These are phyloP conservation scores for Candida vartiovaarae DNA, from an alignment of 805 yeast species.

Conservation along the genomic window DNA sequence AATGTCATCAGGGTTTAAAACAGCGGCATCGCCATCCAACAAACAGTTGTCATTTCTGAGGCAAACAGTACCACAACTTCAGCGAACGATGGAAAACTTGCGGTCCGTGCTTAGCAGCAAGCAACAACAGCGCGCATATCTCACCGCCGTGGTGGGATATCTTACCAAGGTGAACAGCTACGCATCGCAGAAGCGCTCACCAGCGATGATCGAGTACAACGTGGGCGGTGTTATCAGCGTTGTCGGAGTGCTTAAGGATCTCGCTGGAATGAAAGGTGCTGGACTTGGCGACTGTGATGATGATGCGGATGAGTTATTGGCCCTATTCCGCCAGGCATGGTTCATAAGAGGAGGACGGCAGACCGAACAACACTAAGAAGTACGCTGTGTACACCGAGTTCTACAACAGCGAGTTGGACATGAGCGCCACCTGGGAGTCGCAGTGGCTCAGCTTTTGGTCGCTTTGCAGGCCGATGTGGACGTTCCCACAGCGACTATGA, in stretches of 20 bases:
- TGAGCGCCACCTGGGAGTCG: constrained; percentile 13
- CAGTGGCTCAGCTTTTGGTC: constrained; percentile 11
- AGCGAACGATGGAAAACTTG: constrained; percentile 2
- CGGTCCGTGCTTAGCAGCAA: constrained; percentile 4
- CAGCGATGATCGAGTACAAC: constrained; percentile 28
- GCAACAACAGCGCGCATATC: constrained; percentile 7
- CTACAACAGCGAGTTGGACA: constrained; percentile 14
- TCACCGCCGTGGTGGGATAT: constrained; percentile 9
- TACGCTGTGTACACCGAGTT: neutral
- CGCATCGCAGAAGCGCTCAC: constrained; percentile 6
- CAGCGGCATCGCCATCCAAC: too few species aligned
- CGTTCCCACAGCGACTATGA: constrained; percentile 1
- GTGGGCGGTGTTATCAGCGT: constrained; percentile 36
- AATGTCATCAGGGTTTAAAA: too few species aligned
- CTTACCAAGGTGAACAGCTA: constrained; percentile 6
- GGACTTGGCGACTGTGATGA: constrained; percentile 1
- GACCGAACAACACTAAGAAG: neutral
- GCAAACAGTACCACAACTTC: too few species aligned
- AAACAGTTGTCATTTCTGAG: too few species aligned
- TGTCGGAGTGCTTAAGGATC: constrained; percentile 8
- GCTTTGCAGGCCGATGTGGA: constrained; percentile 3
- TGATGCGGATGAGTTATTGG: constrained; percentile 1
- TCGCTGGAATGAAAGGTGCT: neutral
- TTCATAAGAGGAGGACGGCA: constrained; percentile 13
- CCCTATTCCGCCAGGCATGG: constrained; percentile 7